Conservation (phyloP, 2,329 filamentous ascomycete genomes). For the Phoma sp. region DNA sequence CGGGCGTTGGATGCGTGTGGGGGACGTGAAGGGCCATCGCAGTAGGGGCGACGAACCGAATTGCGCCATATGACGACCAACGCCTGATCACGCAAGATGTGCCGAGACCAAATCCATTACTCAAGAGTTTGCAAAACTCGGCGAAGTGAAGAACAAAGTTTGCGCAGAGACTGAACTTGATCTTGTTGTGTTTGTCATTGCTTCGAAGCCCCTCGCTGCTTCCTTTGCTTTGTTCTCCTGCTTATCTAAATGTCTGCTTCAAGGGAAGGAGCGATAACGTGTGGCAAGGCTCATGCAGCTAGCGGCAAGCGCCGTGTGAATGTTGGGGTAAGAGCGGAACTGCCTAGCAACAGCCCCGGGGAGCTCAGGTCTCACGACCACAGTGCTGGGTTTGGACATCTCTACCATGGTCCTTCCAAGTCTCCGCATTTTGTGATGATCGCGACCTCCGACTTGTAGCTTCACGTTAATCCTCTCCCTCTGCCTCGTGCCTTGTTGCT, state of each 20-base stretch:
- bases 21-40: slow-evolving; percentile 5
- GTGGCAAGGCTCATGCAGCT: slow-evolving; percentile 12
- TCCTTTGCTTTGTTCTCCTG: background rate
- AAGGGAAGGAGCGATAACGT: slow-evolving; percentile 9
- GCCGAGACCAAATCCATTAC: slow-evolving; percentile 14
- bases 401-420: background rate
- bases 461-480: background rate
- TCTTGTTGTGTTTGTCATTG: background rate
- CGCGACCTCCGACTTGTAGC: background rate
- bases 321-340: slow-evolving; percentile 18
- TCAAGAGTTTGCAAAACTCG: slow-evolving; percentile 13
- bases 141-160: background rate
- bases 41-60: slow-evolving; percentile 9
- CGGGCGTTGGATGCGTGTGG: slow-evolving; percentile 5
- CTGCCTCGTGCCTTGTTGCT: background rate
- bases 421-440: background rate
- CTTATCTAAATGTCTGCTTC: slow-evolving; percentile 2
- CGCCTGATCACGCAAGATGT: slow-evolving; percentile 13
- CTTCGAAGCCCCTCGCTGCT: background rate
- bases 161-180: slow-evolving; percentile 6
- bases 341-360: slow-evolving; percentile 4
- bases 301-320: slow-evolving; percentile 15
- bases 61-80: slow-evolving; percentile 9
- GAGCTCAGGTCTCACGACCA: slow-evolving; percentile 2
- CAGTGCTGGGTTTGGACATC: background rate